These are phyloP conservation scores for Malassezia psittaci DNA, from an alignment of 1,284 basidiomycete genomes.

Conservation along the genomic window DNA sequence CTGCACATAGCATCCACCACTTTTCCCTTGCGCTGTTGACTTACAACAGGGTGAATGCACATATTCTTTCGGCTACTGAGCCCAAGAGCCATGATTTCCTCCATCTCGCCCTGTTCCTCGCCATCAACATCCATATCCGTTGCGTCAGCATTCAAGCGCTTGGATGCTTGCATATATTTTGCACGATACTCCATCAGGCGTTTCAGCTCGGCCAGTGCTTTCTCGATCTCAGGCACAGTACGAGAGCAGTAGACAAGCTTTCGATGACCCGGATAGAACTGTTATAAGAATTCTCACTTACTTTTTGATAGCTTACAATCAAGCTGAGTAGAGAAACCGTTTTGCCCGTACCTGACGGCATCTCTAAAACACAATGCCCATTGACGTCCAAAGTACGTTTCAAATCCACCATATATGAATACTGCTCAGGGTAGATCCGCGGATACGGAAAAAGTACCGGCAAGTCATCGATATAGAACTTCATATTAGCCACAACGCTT, in stretches of 20 bases:
- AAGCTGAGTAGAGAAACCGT: conserved; percentile 90
- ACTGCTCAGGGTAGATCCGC: conserved; percentile 66
- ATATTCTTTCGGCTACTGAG: conserved; percentile 92
- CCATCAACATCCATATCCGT: conserved; percentile 66
- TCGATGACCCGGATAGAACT: conserved; percentile 83
- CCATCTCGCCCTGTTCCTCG: conserved; percentile 25
- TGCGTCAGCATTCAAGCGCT: conserved; percentile 52
- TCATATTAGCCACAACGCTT: conserved; percentile 55
- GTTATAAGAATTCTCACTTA: conserved; percentile 42
- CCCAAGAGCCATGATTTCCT: conserved; percentile 74
- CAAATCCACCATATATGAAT: conserved; percentile 97
- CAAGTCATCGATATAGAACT: conserved; percentile 89
- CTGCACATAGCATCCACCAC: conserved; percentile 93
- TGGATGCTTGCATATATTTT: conserved; percentile 18
- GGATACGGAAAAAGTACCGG: conserved; percentile 50
- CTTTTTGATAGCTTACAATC: conserved; percentile 97
- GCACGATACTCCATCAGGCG: conserved; percentile 79
- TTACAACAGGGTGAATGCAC: conserved; percentile 88
- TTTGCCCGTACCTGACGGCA: conserved; percentile 99
- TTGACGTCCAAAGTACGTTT: conserved; percentile 87
- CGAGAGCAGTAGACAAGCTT: conserved; percentile 99
- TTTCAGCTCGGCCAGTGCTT: conserved; percentile 90
- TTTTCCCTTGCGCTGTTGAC: conserved; percentile 94
- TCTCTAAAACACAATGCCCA: conserved; percentile 93
- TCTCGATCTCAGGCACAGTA: conserved; percentile 99